Conservation (phyloP, 495 filamentous ascomycete genomes). For the Penicillium malachiteum region DNA sequence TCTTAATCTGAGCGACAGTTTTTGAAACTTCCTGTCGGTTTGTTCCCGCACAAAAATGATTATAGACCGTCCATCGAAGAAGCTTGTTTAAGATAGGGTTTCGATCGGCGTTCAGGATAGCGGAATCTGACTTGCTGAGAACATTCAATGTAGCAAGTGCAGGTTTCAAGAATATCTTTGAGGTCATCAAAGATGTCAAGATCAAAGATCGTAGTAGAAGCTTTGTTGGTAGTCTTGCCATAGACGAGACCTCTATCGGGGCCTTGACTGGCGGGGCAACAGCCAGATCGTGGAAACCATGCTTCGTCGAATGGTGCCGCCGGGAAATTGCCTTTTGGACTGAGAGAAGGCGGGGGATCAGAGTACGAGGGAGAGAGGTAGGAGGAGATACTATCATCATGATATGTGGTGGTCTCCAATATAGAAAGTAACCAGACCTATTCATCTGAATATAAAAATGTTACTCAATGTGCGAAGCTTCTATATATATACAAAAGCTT, state of each 20-base stretch:
- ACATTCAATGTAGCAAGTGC: constrained; percentile 60
- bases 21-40: constrained; percentile 58
- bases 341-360: neutral
- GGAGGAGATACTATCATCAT: constrained; percentile 16
- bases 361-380: constrained; percentile 1
- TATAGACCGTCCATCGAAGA: constrained; percentile 77
- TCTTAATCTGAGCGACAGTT: constrained; percentile 59
- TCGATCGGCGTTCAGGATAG: constrained; percentile 56
- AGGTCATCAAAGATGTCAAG: constrained; percentile 75
- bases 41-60: constrained; percentile 81
- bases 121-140: constrained; percentile 62
- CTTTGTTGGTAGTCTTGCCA: constrained; percentile 66
- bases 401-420: neutral
- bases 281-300: constrained; percentile 16
- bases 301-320: constrained; percentile 22
- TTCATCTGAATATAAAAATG: too few species aligned
- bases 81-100: constrained; percentile 56
- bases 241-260: constrained; percentile 38
- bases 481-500: neutral
- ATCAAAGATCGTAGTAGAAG: constrained; percentile 70
- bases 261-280: constrained; percentile 3
- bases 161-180: constrained; percentile 63
- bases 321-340: neutral
- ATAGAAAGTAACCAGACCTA: too few species aligned
- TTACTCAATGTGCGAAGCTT: too few species aligned